Conservation (phyloP, 352 stramenopile genomes). For the Phytopythium delawarense region DNA sequence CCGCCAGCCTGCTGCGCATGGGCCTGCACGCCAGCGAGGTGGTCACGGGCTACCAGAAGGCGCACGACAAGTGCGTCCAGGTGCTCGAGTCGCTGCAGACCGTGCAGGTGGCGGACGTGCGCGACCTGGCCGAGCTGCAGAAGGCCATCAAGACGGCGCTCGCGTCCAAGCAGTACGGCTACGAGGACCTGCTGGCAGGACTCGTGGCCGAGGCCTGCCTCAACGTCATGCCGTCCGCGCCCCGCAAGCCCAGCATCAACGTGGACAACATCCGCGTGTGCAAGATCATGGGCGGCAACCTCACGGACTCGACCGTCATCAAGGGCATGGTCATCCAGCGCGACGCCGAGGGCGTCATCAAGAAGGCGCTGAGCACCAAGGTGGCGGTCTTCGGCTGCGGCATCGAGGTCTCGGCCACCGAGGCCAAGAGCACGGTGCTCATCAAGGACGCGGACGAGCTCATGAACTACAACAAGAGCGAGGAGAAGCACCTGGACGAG, state of each 20-base stretch:
- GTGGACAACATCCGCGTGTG: conserved; percentile 98
- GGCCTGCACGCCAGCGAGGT: conserved; percentile 98
- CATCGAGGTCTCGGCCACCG: conserved; percentile 95
- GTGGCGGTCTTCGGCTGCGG: conserved; percentile 97
- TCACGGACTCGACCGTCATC: conserved; percentile 95
- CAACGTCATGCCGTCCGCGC: conserved; percentile 88
- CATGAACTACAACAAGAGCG: conserved; percentile 99
- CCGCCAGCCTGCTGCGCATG: conserved; percentile 95
- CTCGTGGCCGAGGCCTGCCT: conserved; percentile 95
- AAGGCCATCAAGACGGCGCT: conserved; percentile 93
- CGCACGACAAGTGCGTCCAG: conserved; percentile 91
- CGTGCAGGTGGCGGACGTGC: conserved; percentile 71
- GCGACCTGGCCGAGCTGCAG: conserved; percentile 83
- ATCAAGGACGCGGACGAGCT: conserved; percentile 99
- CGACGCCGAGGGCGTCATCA: conserved; percentile 91
- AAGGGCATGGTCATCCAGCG: conserved; percentile 97
- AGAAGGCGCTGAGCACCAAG: conserved; percentile 92
- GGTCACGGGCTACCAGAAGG: conserved; percentile 96
- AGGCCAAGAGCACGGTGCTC: conserved; percentile 99
- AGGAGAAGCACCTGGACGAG: conserved; percentile 98
- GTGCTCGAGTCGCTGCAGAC: conserved; percentile 90
- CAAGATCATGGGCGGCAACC: conserved; percentile 97
- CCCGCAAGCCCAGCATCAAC: conserved; percentile 89
- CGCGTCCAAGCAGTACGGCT: conserved; percentile 97
- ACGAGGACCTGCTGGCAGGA: conserved; percentile 91